Percentiles rank a stretch among this genome's conserved stretches.
These are phyloP conservation scores for Neonectria punicea DNA, from an alignment of 2,329 filamentous ascomycete genomes.

Conservation along the genomic window DNA sequence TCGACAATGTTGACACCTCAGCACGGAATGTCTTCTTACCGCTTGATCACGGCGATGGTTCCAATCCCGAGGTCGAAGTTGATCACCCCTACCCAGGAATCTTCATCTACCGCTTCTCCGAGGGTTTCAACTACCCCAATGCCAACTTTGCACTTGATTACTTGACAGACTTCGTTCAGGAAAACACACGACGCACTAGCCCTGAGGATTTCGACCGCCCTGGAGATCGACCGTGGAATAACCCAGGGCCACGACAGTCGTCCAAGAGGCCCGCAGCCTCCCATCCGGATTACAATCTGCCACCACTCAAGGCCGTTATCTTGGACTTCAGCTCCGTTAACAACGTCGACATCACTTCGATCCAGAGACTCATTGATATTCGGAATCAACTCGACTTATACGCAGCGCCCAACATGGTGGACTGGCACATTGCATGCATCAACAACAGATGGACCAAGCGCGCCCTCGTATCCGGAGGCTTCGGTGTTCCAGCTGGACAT, in stretches of 20 bases:
- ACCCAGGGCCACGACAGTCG: slow-evolving; percentile 73
- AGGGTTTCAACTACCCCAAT: slow-evolving; percentile 97
- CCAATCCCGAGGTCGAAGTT: slow-evolving; percentile 85
- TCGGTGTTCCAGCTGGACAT: slow-evolving; percentile 78
- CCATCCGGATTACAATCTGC: slow-evolving; percentile 59
- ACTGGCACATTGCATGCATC: slow-evolving; percentile 97
- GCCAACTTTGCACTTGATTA: slow-evolving; percentile 89
- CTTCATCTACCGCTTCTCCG: slow-evolving; percentile 94
- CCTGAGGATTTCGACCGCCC: slow-evolving; percentile 69
- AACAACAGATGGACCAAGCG: slow-evolving; percentile 93
- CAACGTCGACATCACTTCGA: slow-evolving; percentile 90
- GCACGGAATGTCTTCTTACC: slow-evolving; percentile 87
- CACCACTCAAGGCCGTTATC: slow-evolving; percentile 87
- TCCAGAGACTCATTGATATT: slow-evolving; percentile 93
- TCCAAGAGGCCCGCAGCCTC: slow-evolving; percentile 54
- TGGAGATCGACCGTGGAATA: slow-evolving; percentile 94
- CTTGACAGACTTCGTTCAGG: slow-evolving; percentile 74
- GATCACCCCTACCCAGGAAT: slow-evolving; percentile 87
- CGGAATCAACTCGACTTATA: slow-evolving; percentile 94
- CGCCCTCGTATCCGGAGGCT: slow-evolving; percentile 85
- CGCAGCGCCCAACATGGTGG: slow-evolving; percentile 80
- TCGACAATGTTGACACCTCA: slow-evolving; percentile 59
- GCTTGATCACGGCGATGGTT: slow-evolving; percentile 86
- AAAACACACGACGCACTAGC: slow-evolving; percentile 80
- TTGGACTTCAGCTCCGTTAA: slow-evolving; percentile 95